Evolutionary conservation across 1,284 basidiomycete species (phyloP), one percentile per base, ranked within the genome.

Genomic region (Ganoderma multipileum): DNA sequence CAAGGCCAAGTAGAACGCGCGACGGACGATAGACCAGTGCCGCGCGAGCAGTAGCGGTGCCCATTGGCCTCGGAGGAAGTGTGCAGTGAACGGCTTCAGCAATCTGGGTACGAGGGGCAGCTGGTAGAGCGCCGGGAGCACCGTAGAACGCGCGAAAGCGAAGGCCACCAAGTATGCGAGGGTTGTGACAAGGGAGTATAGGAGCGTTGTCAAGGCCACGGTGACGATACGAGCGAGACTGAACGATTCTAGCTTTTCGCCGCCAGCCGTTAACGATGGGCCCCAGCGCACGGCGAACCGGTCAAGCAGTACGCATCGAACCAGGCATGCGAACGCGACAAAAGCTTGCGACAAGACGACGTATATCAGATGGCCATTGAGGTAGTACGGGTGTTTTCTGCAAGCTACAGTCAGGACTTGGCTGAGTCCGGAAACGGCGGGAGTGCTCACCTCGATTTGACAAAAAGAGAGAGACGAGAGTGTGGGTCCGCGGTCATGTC

Each of bases 351-450:
- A 83, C 42, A 86, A 72, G 23, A 88, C 60, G 3, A 92, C 75
- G 75, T 90, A 91, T 20, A 92, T 70, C 4, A 90, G 79, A 23
- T 86, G 85, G 0, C 89, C 89, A 66, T 91, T 91, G 52, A 93
- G 81, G 76, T 91, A 89, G 73, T 87, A 86, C 1, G 90, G 89
- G 71, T 92, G 89, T 76, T 90, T 91, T 75, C 91, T 92, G 12
- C 2, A 18, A 33, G 1, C 3, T 3, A 54, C 11, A 71, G 28
- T 44, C 14, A 23, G 44, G 39, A 2, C 23, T 41, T 7, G 20
- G 54, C 47, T 18, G 30, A n/a, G 65, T 23, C 12, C 11, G 6
- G 18, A 30, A 28, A 50, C 23, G 9, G 28, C 26, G 26, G 64
- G 36, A 60, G 64, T 52, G 79, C 83, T 57, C 68, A 91, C 91